phyloP scores from a whole-genome alignment of 2,329 filamentous ascomycete species.

The Trichophyton schoenleinii region DNA sequence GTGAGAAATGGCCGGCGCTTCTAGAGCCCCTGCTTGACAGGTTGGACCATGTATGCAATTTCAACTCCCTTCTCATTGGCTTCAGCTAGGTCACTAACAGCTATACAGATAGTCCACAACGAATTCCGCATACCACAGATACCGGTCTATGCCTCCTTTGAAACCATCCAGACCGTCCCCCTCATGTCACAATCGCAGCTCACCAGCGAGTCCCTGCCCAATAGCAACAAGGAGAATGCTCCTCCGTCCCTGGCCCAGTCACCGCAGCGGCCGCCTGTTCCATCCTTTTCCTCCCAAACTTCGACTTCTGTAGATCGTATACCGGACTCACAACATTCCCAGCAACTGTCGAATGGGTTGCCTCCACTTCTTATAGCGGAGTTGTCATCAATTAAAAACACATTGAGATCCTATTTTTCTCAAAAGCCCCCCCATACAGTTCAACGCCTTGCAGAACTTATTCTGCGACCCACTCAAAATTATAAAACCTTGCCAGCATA shows the following conservation, averaged over 20 bases:
- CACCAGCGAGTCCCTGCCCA: slow-evolving; percentile 19
- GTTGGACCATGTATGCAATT: slow-evolving; percentile 48
- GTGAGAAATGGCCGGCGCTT: slow-evolving; percentile 56
- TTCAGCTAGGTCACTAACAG: neutral
- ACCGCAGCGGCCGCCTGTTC: slow-evolving; percentile 27
- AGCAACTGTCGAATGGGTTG: slow-evolving; percentile 39
- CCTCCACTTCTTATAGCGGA: slow-evolving; percentile 53
- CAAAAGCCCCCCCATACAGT: slow-evolving; percentile 77
- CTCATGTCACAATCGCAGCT: slow-evolving; percentile 18
- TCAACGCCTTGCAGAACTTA: slow-evolving; percentile 78
- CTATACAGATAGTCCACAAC: slow-evolving; percentile 54
- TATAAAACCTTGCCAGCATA: slow-evolving; percentile 75
- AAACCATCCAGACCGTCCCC: slow-evolving; percentile 18
- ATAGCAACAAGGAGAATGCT: slow-evolving; percentile 30
- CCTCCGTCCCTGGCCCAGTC: slow-evolving; percentile 21
- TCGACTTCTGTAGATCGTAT: slow-evolving; percentile 28
- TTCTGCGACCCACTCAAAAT: slow-evolving; percentile 62
- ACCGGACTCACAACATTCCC: slow-evolving; percentile 30
- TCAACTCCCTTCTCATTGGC: neutral
- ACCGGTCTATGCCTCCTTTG: slow-evolving; percentile 31
- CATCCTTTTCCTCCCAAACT: slow-evolving; percentile 25
- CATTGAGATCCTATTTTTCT: slow-evolving; percentile 55
- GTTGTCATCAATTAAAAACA: slow-evolving; percentile 45
- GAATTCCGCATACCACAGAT: slow-evolving; percentile 61
- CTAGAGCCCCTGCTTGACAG: slow-evolving; percentile 53